Percentiles rank a stretch among this genome's conserved stretches.
Evolutionary conservation across 2,329 filamentous ascomycete species (phyloP).

Genomic region (Botryosphaeria agaves): DNA sequence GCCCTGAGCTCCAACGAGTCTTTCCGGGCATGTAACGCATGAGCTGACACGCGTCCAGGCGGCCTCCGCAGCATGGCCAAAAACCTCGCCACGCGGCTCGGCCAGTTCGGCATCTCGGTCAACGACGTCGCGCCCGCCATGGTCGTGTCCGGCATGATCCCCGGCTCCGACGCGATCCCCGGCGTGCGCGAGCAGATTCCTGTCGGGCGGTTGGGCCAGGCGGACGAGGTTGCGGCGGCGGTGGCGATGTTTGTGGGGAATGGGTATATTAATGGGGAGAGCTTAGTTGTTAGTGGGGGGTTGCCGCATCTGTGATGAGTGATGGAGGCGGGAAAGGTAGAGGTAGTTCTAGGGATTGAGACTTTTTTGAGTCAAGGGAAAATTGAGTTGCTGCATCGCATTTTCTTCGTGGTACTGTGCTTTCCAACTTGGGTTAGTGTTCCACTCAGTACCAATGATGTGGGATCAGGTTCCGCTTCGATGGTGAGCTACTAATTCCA

Average conservation of each 20-base stretch:
- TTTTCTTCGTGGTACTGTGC: too few relatives aligned
- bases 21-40: constrained; percentile 26
- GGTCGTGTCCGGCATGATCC: constrained; percentile 29
- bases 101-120: constrained; percentile 43
- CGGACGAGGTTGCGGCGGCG: constrained; percentile 42
- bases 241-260: constrained; percentile 43
- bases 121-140: constrained; percentile 54
- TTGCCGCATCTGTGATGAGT: too few relatives aligned
- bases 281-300: constrained; percentile 9
- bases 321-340: too few relatives aligned
- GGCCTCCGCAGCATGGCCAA: constrained; percentile 48
- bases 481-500: too few relatives aligned
- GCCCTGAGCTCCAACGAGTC: too few relatives aligned
- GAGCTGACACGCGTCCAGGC: too few relatives aligned
- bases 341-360: too few relatives aligned
- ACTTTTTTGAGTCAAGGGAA: too few relatives aligned
- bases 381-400: too few relatives aligned
- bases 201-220: constrained; percentile 37
- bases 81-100: constrained; percentile 42
- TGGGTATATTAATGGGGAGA: constrained; percentile 27
- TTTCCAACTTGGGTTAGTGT: too few relatives aligned
- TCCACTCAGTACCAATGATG: too few relatives aligned
- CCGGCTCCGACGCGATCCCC: constrained; percentile 13
- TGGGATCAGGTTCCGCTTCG: too few relatives aligned
- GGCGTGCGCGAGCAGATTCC: constrained; percentile 44